Percentiles rank a stretch among this genome's conserved stretches.
These are phyloP conservation scores for Grigorovia jiainica DNA, from an alignment of 805 yeast species.

Conservation along the genomic window DNA sequence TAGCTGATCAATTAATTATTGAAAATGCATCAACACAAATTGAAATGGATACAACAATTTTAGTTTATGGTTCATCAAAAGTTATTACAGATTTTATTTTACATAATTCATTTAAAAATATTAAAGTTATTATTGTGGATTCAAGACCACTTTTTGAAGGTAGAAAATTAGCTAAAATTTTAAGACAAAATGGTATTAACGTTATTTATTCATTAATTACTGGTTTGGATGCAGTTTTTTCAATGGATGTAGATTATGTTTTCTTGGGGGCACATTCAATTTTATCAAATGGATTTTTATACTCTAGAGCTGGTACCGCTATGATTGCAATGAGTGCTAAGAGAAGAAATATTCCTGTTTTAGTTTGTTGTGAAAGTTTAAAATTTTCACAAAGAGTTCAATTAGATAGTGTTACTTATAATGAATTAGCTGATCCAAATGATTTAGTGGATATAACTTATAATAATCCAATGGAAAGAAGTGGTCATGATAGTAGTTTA, in stretches of 20 bases:
- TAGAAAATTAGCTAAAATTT: slow-evolving; percentile 55
- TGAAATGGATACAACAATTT: slow-evolving; percentile 62
- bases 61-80: slow-evolving; percentile 82
- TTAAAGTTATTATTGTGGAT: slow-evolving; percentile 81
- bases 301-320: slow-evolving; percentile 92
- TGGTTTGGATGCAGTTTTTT: slow-evolving; percentile 70
- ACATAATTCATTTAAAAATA: slow-evolving; percentile 57
- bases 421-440: slow-evolving; percentile 78
- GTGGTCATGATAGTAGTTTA: slow-evolving; percentile 48
- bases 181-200: slow-evolving; percentile 56
- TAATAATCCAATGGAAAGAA: slow-evolving; percentile 41
- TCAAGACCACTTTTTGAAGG: slow-evolving; percentile 95
- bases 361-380: slow-evolving; percentile 90
- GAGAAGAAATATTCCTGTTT: slow-evolving; percentile 81
- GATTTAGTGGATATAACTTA: slow-evolving; percentile 47
- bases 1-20: slow-evolving; percentile 74
- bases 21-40: slow-evolving; percentile 74
- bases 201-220: slow-evolving; percentile 69
- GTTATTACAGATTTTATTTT: slow-evolving; percentile 70
- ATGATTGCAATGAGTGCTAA: slow-evolving; percentile 86
- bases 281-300: slow-evolving; percentile 87
- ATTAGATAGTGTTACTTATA: slow-evolving; percentile 87
- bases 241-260: slow-evolving; percentile 74
- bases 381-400: slow-evolving; percentile 94
- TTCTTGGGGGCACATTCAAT: slow-evolving; percentile 95